Base-by-base conservation (phyloP, 2,329 filamentous ascomycete genomes). In the Penicillium sp. region DNA sequence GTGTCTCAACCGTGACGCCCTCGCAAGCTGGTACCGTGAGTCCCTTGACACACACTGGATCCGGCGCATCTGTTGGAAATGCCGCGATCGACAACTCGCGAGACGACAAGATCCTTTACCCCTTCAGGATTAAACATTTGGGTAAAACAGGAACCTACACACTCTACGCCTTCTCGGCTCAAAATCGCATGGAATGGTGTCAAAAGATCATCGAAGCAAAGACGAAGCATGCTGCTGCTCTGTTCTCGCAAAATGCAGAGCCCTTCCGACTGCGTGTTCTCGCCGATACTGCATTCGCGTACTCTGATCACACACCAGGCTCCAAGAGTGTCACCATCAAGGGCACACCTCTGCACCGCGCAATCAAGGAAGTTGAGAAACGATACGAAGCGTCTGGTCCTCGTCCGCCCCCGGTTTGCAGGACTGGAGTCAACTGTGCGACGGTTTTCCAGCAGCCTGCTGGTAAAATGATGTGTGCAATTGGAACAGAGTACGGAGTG, bases 401-500 rank as follows among this genome's bases (percentile, higher is more conserved):
- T 2, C 84, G 85, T 31, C 83, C 87, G 32, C 83, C 89, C 4
- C 90, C 92, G 10, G 86, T 97, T 4, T 97, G 91, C 69, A 84
- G 91, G 65, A 89, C 93, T 31, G 82, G 86, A 49, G 92, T 99
- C 61, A 94, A 99, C 70, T 99, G 94, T 71, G 91, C 94, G 1
- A 93, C 93, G 2, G 89, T 91, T 0, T 99, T 99, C 74, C 87
- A 86, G 36, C 83, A 85, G 27, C 89, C 89, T 0, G 89, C 87
- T 68, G 91, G 91, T 27, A 93, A 89, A 71, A 85, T 89, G 44
- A 90, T 97, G 82, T 88, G 96, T 63, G 94, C 93, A 10, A 89
- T 99, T 53, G 94, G 95, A 42, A 99, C 94, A 1, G 94, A 99
- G 69, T 92, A 90, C 72, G 94, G 94, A 31, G 91, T 99, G 4